Evolutionary conservation across 495 filamentous ascomycete species (phyloP).

Genomic region (Evansstolkia leycettana): DNA sequence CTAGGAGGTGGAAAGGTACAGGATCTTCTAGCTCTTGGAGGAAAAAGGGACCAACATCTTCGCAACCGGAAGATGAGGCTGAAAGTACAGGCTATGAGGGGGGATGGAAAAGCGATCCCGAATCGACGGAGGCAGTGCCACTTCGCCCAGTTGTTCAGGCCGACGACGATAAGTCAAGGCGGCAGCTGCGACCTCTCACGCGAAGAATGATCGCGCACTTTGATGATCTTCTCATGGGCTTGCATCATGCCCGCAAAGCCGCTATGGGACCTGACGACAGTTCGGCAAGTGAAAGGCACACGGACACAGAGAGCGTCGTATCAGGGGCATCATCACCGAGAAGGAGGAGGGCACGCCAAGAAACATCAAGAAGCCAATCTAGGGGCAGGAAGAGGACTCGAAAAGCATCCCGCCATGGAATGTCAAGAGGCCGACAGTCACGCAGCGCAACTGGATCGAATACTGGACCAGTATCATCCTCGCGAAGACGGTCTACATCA

Average conservation of each 20-base stretch:
- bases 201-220: slow-evolving; percentile 52
- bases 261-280: slow-evolving; percentile 17
- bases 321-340: slow-evolving; percentile 6
- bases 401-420: slow-evolving; percentile 1
- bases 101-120: slow-evolving; percentile 10
- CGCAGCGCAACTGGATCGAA: slow-evolving; percentile 1
- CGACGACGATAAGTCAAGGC: slow-evolving; percentile 51
- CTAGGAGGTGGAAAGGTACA: slow-evolving; percentile 18
- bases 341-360: slow-evolving; percentile 4
- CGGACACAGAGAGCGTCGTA: slow-evolving; percentile 9
- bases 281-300: slow-evolving; percentile 9
- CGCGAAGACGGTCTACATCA: slow-evolving; percentile 2
- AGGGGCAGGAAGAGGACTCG: slow-evolving; percentile 20
- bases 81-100: slow-evolving; percentile 8
- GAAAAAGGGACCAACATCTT: slow-evolving; percentile 1
- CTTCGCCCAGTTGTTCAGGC: slow-evolving; percentile 33
- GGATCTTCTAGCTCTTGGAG: neutral
- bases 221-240: slow-evolving; percentile 50
- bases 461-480: neutral
- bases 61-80: slow-evolving; percentile 2
- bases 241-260: slow-evolving; percentile 50
- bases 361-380: slow-evolving; percentile 9
- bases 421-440: slow-evolving; percentile 5
- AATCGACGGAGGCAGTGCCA: slow-evolving; percentile 6
- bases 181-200: slow-evolving; percentile 48